Base-by-base conservation (phyloP, 2,329 filamentous ascomycete genomes). In the Penicillium frequentans region DNA sequence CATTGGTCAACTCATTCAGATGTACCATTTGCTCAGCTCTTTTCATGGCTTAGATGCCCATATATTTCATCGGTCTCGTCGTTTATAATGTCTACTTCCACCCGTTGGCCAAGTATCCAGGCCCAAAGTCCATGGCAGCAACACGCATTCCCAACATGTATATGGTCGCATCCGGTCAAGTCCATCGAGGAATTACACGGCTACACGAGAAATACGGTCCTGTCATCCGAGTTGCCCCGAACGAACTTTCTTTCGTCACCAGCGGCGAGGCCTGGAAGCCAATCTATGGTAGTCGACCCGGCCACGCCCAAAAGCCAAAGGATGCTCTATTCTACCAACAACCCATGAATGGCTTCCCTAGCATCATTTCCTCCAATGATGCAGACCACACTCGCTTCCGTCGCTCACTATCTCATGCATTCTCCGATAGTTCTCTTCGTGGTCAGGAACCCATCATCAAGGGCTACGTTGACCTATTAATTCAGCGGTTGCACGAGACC, bases 341-440 rank as follows among this genome's bases (percentile, higher is more conserved):
- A 6, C 24, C 45, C 11, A 9, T 19, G 21, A 43, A 29, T 19
- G 47, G 49, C n/a, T 47, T 43, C 19, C 23, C 64, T 16, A 47
- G 45, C 23, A 64, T 64, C 35, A 60, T 64, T 33, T 2, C 26
- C 23, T 62, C 62, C 24, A 51, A 56, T 23, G 55, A 64, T 19
- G 50, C 24, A 0, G 63, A 65, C 23, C 61, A 65, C 42, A 51
- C 57, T 1, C 63, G 61, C 8, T 59, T 67, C 24, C 70, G 76
- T 21, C 64, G 69, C 0, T 57, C 72, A 1, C 54, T 81, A 8
- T 65, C 71, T 0, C 71, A 75, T 54, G 76, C 73, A 0, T 80
- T 81, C 58, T 78, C 77, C 0, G 77, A 80, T 44, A 72, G 70
- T 47, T 73, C 75, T 2, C 51, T 81, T 16, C 64, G 65, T 5